Evolutionary conservation across 129 eudicot species (phyloP).

Genomic region (Chrysanthemum seticuspe): DNA sequence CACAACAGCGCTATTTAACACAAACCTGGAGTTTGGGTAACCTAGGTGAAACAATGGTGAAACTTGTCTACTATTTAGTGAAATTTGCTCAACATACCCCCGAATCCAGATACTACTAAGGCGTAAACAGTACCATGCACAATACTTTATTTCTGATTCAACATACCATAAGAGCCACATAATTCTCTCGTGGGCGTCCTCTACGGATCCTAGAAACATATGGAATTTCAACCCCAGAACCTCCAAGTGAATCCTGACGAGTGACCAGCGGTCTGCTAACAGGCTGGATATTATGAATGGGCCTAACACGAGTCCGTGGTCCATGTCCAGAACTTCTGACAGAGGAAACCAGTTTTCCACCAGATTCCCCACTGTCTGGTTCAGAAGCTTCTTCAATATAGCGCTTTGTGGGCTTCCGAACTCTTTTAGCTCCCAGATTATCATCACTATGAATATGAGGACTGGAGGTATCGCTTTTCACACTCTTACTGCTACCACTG

Average conservation of each 20-base stretch:
- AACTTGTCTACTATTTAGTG: no score
- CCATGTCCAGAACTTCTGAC: constrained; percentile 40
- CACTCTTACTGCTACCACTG: constrained; percentile 30
- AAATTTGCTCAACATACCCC: no score
- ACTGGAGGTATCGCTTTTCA: constrained; percentile 31
- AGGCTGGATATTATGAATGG: constrained; percentile 46
- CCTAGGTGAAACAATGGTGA: no score
- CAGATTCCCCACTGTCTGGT: constrained; percentile 52
- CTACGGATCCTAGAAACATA: constrained; percentile 86
- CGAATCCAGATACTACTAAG: no score
- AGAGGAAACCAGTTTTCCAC: constrained; percentile 46
- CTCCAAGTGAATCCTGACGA: constrained; percentile 94
- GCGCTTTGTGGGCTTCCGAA: constrained; percentile 91
- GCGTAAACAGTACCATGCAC: neutral
- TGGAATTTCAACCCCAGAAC: constrained; percentile 87
- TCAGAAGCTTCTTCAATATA: constrained; percentile 93
- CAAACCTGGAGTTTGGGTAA: no score
- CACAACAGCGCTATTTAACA: no score
- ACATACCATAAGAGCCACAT: constrained; percentile 68
- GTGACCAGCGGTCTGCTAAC: constrained; percentile 56
- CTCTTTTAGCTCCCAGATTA: constrained; percentile 66
- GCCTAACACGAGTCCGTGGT: constrained; percentile 35
- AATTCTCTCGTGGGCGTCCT: constrained; percentile 87
- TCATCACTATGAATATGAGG: constrained; percentile 38
- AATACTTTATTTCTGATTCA: neutral